A percentile compares a stretch with the other conserved stretches of the same genome.
Evolutionary conservation across 805 yeast species (phyloP).

Genomic region (Hemisphaericaspora nanyangensis): DNA sequence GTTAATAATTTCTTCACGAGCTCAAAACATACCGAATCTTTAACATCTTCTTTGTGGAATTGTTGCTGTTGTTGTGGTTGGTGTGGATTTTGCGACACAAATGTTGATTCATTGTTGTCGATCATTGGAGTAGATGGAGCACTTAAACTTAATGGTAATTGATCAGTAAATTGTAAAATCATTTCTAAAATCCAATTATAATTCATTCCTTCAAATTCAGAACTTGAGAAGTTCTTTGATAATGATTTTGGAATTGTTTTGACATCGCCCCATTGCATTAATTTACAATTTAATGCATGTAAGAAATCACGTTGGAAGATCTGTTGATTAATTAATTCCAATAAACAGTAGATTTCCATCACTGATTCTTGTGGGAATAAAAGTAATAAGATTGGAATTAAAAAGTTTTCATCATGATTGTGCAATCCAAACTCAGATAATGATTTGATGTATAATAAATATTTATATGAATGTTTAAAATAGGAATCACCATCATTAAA

Average conservation of each 20-base stretch:
- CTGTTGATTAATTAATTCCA: slow-evolving; percentile 31
- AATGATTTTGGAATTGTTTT: slow-evolving; percentile 17
- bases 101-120: not conserved
- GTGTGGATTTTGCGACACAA: slow-evolving; percentile 13
- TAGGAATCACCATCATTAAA: slow-evolving; percentile 12
- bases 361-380: slow-evolving; percentile 24
- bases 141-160: slow-evolving; percentile 39
- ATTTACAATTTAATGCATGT: slow-evolving; percentile 20
- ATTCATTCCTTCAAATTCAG: slow-evolving; percentile 29
- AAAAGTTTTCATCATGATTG: slow-evolving; percentile 37
- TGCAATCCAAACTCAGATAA: slow-evolving; percentile 33
- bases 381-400: slow-evolving; percentile 34
- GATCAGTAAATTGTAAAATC: slow-evolving; percentile 36
- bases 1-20: slow-evolving; percentile 32
- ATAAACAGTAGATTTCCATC: slow-evolving; percentile 23
- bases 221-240: slow-evolving; percentile 12
- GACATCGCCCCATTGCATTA: slow-evolving; percentile 26
- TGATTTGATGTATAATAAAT: slow-evolving; percentile 34
- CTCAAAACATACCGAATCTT: slow-evolving; percentile 20
- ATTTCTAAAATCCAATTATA: slow-evolving; percentile 30
- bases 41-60: not conserved
- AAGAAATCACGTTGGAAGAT: slow-evolving; percentile 27
- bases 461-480: slow-evolving; percentile 14
- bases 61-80: not conserved
- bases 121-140: slow-evolving; percentile 42